Conservation (phyloP, 305 asterid species). For the Solanum hybrid region DNA sequence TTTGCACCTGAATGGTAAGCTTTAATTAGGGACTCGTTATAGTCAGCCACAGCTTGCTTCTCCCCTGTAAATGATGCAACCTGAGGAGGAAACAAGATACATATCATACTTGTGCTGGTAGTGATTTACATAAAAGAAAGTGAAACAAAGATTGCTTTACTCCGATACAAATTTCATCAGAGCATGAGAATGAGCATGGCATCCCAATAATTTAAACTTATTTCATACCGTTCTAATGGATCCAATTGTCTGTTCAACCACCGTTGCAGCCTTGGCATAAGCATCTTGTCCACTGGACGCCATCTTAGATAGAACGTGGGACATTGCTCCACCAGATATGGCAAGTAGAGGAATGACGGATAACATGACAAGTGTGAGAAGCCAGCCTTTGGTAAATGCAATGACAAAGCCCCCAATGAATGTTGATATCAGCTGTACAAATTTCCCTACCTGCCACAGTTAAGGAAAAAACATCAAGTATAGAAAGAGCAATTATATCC, state of each 20-base stretch:
- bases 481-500: neutral
- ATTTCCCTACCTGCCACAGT: slow-evolving; percentile 58
- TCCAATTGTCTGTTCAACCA: slow-evolving; percentile 84
- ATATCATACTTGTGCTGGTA: neutral
- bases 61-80: slow-evolving; percentile 86
- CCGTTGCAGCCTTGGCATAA: slow-evolving; percentile 62
- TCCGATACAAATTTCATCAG: neutral
- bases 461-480: neutral
- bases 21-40: slow-evolving; percentile 42
- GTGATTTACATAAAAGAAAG: neutral
- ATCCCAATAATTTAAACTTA: neutral
- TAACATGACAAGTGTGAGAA: slow-evolving; percentile 64
- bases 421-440: slow-evolving; percentile 58
- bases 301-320: slow-evolving; percentile 50
- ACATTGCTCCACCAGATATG: slow-evolving; percentile 60
- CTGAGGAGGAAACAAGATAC: slow-evolving; percentile 18
- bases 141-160: neutral
- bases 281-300: slow-evolving; percentile 72
- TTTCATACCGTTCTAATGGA: slow-evolving; percentile 69
- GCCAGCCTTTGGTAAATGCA: slow-evolving; percentile 76
- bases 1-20: slow-evolving; percentile 67
- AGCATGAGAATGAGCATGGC: neutral
- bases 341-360: slow-evolving; percentile 72
- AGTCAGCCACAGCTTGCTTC: slow-evolving; percentile 53
- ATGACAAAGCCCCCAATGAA: slow-evolving; percentile 69